Evolutionary conservation across 192 early-diverging fungal species (phyloP).

Genomic region (Coemansia sp.): DNA sequence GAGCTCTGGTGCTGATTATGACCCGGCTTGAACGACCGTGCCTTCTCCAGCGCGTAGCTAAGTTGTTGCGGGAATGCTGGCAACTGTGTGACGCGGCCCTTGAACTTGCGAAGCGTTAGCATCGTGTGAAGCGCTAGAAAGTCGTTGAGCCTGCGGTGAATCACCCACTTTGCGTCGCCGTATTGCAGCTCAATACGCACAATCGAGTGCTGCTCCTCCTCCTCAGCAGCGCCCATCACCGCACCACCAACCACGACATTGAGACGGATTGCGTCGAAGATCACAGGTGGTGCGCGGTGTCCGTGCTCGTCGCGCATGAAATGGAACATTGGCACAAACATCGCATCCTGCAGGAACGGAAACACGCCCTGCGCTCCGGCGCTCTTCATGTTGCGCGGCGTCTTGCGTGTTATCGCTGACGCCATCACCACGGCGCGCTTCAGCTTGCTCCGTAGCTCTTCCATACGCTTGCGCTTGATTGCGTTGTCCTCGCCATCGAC

Average conservation of each 20-base stretch:
- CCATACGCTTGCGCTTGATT: slow-evolving; percentile 22
- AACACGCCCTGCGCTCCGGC: slow-evolving; percentile 40
- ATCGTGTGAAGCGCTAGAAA: slow-evolving; percentile 68
- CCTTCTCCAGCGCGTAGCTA: slow-evolving; percentile 43
- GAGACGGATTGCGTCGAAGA: slow-evolving; percentile 55
- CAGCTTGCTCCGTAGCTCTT: slow-evolving; percentile 39
- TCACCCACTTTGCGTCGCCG: slow-evolving; percentile 79
- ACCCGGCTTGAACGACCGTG: slow-evolving; percentile 35
- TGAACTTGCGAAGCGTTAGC: slow-evolving; percentile 55
- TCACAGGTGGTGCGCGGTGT: slow-evolving; percentile 51
- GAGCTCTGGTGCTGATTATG: slow-evolving; percentile 19
- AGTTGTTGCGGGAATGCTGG: slow-evolving; percentile 52
- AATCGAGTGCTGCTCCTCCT: slow-evolving; percentile 55
- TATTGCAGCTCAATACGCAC: slow-evolving; percentile 77
- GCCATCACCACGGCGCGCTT: slow-evolving; percentile 53
- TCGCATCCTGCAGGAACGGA: slow-evolving; percentile 55
- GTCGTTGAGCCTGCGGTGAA: slow-evolving; percentile 63
- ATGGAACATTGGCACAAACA: slow-evolving; percentile 57
- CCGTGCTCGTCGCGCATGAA: slow-evolving; percentile 57
- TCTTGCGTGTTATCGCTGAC: slow-evolving; percentile 45
- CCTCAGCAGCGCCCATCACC: slow-evolving; percentile 7
- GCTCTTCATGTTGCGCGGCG: slow-evolving; percentile 41
- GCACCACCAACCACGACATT: slow-evolving; percentile 18
- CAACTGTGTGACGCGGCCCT: slow-evolving; percentile 49
- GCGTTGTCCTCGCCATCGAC: slow-evolving; percentile 29